Evolutionary conservation across 257 asterid genomes (phyloP), one percentile per base, ranked within the genome.

Genomic region (Plantago ovata): DNA sequence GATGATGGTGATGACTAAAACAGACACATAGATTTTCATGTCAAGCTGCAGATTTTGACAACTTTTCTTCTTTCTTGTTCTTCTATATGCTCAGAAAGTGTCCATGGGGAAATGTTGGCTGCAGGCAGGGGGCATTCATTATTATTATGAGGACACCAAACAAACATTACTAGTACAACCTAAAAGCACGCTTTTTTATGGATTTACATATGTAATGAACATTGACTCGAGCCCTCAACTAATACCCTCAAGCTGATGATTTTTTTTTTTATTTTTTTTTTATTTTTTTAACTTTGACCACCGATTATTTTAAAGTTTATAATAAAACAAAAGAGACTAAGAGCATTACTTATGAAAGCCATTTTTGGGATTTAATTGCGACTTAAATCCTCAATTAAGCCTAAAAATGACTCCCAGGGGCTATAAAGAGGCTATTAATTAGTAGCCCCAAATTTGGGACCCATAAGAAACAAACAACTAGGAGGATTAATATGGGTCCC

Each of bases 21-120:
- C 14, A 15, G 78, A 28, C n/a, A 61, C 62, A 68, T 19, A 57
- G 69, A 58, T 67, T 70, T 70, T 81, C 87, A 81, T 83, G 65
- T 64, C 75, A 72, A 60, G 62, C 59, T 53, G 24, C 47, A 42
- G 36, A 4, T 3, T 28, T 4, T n/a, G 12, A 63, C 60, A 42
- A 66, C 49, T 60, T 62, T 59, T 28, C 65, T 40, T 61, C 0
- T 16, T 6, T 49, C 28, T 13, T 18, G 10, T 16, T n/a, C 11
- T n/a, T 12, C 1, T 23, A 15, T 57, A 18, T 61, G 8, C n/a
- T n/a, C n/a, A 72, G 32, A 54, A 32, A 36, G 60, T 40, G 21
- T 59, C 69, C 79, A 63, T 65, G 52, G 63, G 19, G 60, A 70
- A 62, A 18, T 41, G 41, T 52, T 24, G 60, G 38, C 41, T 16